Base-by-base conservation (phyloP, 2,329 filamentous ascomycete genomes). In the Colletotrichum brevisporum region DNA sequence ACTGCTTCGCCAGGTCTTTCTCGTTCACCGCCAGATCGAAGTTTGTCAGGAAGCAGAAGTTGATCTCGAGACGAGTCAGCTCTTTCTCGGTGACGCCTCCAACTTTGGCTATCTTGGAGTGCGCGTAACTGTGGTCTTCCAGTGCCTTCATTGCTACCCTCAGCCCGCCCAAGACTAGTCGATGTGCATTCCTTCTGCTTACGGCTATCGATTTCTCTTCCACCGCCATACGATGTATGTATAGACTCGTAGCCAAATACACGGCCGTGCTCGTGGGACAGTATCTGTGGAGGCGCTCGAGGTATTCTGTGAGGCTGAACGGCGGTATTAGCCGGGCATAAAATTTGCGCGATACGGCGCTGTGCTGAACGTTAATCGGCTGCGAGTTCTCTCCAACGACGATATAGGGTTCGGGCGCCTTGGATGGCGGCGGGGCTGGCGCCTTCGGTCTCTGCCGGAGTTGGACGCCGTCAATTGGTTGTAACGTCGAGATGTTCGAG, bases 201-300 rank as follows among this genome's bases (percentile, higher is more conserved):
- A 97, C 92, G 1, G 91, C 90, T 24, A 98, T 91, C 26, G 92
- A 88, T 73, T 89, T 89, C 77, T 97, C 93, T 52, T 91, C 86
- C 13, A 95, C 90, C 0, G 92, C 92, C 50, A 98, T 85, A 26
- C 92, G 90, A 77, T 95, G 91, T 73, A 98, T 95, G 82, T 97
- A 98, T 9, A 92, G 85, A 54, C 93, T 94, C 5, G 95, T 92
- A 1, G 95, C 94, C 27, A 99, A 90, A 81, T 97, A 98, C 10
- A 98, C 95, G 26, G 92, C 95, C 0, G 95, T 94, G 71, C 93
- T 97, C 89, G 97, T 94, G 4, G 96, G 95, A 76, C 95, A 98
- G 82, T 92, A 98, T 67, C 90, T 90, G 81, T 98, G 95, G 67
- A 98, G 89, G 16, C 95, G 92, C 75, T 91, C 85, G 26, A 98